Base-by-base conservation (phyloP, 768 basidiomycete species). In the Xerocomellus dryophilus region DNA sequence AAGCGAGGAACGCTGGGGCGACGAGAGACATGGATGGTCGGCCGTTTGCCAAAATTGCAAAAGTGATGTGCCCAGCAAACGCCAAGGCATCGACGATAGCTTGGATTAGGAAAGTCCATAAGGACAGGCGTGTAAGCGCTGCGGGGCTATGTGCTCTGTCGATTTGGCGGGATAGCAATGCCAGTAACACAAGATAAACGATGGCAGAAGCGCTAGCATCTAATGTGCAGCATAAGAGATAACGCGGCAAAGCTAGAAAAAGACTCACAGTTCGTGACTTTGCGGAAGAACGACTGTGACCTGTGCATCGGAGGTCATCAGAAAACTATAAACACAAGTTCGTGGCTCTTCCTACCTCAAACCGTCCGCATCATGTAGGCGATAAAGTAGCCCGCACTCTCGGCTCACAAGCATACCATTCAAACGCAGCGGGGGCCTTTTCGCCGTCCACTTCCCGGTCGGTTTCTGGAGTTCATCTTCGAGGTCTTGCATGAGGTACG, bases 31-130 rank as follows among this genome's bases (percentile, higher is more conserved):
- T 69, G 2, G 91, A 92, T 2, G 91, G 81, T 29, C 85, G 75
- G 40, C 92, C 92, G 56, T 94, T 88, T 3, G 89, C 84, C 35
- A 94, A 73, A 51, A 95, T 87, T 5, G 90, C 91, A 53, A 96
- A 86, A 0, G 92, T 94, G 50, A 94, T 84, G 62, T 95, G 91
- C 0, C 88, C 88, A 18, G 90, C 89, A 66, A 96, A 95, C 0
- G 89, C 84, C 40, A 93, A 84, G 0, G 88, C 82, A 64, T 97
- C 93, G 18, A 90, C 80, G 1, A 85, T 80, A 6, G 86, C 81
- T 69, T 94, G 91, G 7, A 84, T 73, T 20, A 93, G 75, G 66
- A 95, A 92, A 1, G 86, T 82, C 86, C 90, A 93, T 7, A 88
- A 76, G 3, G 92, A 95, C 9, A 94, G 77, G 15, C 88, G 83